Percentiles rank a stretch among this genome's conserved stretches.
Evolutionary conservation across 2,329 filamentous ascomycete species (phyloP).

Genomic region (Zymoseptoria passerinii): DNA sequence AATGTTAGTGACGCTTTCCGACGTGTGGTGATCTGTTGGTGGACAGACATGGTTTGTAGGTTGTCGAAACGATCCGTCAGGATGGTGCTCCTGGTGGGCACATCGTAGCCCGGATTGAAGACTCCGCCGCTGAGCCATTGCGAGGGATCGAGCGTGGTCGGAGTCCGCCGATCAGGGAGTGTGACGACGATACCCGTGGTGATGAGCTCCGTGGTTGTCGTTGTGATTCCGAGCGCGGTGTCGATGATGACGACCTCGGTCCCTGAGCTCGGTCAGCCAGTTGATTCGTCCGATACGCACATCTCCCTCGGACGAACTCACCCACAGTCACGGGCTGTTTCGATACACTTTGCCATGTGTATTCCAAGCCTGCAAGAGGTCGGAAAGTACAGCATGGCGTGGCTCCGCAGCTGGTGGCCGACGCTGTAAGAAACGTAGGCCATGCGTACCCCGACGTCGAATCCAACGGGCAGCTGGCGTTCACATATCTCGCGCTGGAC

Average conservation of each 20-base stretch:
- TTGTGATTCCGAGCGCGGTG: not conserved
- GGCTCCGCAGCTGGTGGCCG: not conserved
- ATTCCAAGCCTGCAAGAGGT: not conserved
- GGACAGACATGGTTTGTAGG: not conserved
- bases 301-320: not conserved
- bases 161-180: not conserved
- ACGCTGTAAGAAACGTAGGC: not conserved
- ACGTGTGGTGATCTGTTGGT: no score
- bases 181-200: not conserved
- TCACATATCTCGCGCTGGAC: not conserved
- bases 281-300: not conserved
- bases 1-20: no score
- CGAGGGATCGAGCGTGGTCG: not conserved
- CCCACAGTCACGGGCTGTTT: not conserved
- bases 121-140: not conserved
- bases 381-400: not conserved
- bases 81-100: not conserved
- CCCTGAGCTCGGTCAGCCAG: not conserved
- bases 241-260: not conserved
- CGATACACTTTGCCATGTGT: not conserved
- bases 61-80: not conserved
- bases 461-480: not conserved
- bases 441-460: not conserved
- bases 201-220: not conserved
- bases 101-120: not conserved